These are phyloP conservation scores for Proliferodiscus dingleyae DNA, from an alignment of 2,329 filamentous ascomycete species.

Conservation along the genomic window DNA sequence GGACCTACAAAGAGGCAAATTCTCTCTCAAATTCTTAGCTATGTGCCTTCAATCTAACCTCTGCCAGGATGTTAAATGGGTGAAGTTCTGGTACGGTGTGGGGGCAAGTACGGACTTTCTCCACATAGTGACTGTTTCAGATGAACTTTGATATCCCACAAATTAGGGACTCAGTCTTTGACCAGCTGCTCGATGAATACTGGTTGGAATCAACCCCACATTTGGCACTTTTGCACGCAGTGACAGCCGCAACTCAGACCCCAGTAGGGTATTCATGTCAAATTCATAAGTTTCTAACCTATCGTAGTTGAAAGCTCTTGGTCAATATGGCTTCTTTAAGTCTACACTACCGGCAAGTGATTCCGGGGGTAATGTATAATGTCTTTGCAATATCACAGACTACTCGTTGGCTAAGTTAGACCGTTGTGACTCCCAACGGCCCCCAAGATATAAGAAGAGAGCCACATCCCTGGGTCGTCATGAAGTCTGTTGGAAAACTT, in stretches of 20 bases:
- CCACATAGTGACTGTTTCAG: background rate
- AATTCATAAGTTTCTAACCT: background rate
- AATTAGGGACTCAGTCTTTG: background rate
- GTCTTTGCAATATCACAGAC: background rate
- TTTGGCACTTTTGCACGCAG: background rate
- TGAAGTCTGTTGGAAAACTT: background rate
- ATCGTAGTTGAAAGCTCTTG: background rate
- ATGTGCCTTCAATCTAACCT: too few species aligned
- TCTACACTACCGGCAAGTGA: background rate
- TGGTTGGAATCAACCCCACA: background rate
- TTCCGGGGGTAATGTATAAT: background rate
- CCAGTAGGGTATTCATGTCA: background rate
- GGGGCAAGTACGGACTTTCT: background rate
- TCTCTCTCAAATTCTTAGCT: too few species aligned
- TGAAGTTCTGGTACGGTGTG: too few species aligned
- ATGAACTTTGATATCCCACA: background rate
- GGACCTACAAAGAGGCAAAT: too few species aligned
- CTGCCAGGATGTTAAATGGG: too few species aligned
- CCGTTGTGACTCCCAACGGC: too few species aligned
- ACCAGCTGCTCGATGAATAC: background rate
- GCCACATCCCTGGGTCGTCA: background rate
- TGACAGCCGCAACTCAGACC: background rate
- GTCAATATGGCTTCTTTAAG: too few species aligned
- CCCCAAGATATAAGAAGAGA: constrained; percentile 2
- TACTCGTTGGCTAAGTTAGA: background rate